These are phyloP conservation scores for Exserohilum rostratum DNA, from an alignment of 2,329 filamentous ascomycete genomes.

Conservation along the genomic window DNA sequence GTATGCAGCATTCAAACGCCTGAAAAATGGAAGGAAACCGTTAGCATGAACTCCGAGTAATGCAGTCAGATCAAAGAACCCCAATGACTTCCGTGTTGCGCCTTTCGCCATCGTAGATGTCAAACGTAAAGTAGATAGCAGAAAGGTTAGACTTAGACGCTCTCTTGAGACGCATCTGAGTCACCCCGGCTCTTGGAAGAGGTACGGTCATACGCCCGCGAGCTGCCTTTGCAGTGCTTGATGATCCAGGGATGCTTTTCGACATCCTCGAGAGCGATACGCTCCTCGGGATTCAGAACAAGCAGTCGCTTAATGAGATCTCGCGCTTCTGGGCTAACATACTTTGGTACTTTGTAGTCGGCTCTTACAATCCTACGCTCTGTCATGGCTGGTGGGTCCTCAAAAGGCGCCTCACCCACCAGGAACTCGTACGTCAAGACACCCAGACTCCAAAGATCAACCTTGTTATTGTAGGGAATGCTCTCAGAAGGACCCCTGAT, in stretches of 20 bases:
- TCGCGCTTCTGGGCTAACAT: conserved; percentile 86
- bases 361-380: conserved; percentile 84
- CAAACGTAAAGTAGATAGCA: conserved; percentile 20
- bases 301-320: conserved; percentile 90
- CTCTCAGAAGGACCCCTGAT: conserved; percentile 60
- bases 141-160: conserved; percentile 12
- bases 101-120: conserved; percentile 22
- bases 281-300: conserved; percentile 90
- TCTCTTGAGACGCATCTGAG: conserved; percentile 34
- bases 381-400: conserved; percentile 94
- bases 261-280: conserved; percentile 87
- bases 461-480: conserved; percentile 93
- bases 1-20: conserved; percentile 1
- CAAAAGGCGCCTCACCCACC: conserved; percentile 94
- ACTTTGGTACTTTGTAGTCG: conserved; percentile 91
- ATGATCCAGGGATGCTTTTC: conserved; percentile 94
- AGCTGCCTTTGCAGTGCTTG: conserved; percentile 76
- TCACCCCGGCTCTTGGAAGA: conserved; percentile 39
- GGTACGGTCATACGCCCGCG: conserved; percentile 41
- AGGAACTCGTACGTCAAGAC: conserved; percentile 96
- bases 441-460: conserved; percentile 94
- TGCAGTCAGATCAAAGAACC: conserved; percentile 5
- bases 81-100: conserved; percentile 15
- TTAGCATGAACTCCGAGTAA: conserved; percentile 11
- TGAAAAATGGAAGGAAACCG: background rate